Conservation (phyloP, 371 early-diverging fungal genomes). For the Sporodiniella umbellata region DNA sequence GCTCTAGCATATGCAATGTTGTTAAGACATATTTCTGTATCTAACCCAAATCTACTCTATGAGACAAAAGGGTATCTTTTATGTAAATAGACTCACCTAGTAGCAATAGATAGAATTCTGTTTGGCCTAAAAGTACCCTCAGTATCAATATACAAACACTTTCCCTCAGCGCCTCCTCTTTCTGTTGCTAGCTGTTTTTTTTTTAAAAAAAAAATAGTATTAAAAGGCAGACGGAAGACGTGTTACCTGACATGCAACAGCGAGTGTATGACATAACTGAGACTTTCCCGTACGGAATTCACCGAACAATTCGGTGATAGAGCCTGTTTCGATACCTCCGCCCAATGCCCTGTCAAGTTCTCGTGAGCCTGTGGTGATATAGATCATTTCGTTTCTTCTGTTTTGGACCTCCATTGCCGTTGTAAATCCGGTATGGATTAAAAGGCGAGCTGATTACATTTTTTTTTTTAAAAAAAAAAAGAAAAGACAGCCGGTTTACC, state of each 20-base stretch:
- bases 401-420: constrained; percentile 92
- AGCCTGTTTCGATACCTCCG: constrained; percentile 97
- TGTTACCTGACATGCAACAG: constrained; percentile 95
- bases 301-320: constrained; percentile 98
- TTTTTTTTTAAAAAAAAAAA: background rate
- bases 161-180: constrained; percentile 96
- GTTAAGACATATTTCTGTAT: constrained; percentile 88
- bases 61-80: background rate
- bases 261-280: constrained; percentile 96
- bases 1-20: constrained; percentile 98
- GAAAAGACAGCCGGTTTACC: constrained; percentile 46
- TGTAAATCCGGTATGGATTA: constrained; percentile 95
- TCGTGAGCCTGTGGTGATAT: constrained; percentile 90
- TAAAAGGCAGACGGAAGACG: no score
- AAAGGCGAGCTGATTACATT: constrained; percentile 61
- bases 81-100: constrained; percentile 45
- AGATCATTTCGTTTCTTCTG: constrained; percentile 77
- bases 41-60: constrained; percentile 61
- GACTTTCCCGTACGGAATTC: constrained; percentile 99
- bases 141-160: constrained; percentile 98
- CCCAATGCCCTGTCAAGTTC: constrained; percentile 95
- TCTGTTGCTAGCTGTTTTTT: constrained; percentile 69
- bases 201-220: background rate
- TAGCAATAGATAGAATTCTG: constrained; percentile 88
- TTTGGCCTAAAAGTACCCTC: constrained; percentile 99